A percentile compares a stretch with the other conserved stretches of the same genome.
Evolutionary conservation across 176 grass and related monocot species (phyloP).

Genomic region (Oryza meyeriana): DNA sequence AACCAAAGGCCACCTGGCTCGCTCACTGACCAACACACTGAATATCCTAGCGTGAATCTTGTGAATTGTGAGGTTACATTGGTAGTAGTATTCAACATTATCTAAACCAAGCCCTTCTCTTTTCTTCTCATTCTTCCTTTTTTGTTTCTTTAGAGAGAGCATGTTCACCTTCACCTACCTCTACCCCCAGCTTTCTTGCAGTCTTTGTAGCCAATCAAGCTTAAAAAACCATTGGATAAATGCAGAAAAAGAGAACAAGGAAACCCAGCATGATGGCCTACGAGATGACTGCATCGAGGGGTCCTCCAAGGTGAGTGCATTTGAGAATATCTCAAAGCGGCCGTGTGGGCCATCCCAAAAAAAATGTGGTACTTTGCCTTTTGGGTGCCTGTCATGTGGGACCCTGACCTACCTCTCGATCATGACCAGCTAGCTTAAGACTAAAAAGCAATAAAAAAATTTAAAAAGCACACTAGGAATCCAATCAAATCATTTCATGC

Average conservation of each 20-base stretch:
- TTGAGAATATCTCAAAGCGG: constrained; percentile 25
- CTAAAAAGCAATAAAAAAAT: background rate
- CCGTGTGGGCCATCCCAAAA: background rate
- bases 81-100: background rate
- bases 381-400: constrained; percentile 8
- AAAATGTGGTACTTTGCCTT: constrained; percentile 22
- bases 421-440: constrained; percentile 27
- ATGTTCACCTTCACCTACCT: background rate
- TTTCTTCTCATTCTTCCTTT: background rate
- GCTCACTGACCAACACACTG: background rate
- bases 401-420: background rate
- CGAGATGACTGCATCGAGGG: background rate
- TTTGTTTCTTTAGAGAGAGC: background rate
- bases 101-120: background rate
- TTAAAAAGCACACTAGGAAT: background rate
- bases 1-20: too few species aligned
- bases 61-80: background rate
- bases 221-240: constrained; percentile 17
- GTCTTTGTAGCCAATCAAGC: constrained; percentile 48
- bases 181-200: background rate
- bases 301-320: constrained; percentile 4
- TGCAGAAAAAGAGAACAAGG: background rate
- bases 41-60: background rate
- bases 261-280: constrained; percentile 1
- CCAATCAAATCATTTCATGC: constrained; percentile 38